Evolutionary conservation across 2,329 filamentous ascomycete genomes (phyloP).

Genomic region (Colletotrichum brevisporum): DNA sequence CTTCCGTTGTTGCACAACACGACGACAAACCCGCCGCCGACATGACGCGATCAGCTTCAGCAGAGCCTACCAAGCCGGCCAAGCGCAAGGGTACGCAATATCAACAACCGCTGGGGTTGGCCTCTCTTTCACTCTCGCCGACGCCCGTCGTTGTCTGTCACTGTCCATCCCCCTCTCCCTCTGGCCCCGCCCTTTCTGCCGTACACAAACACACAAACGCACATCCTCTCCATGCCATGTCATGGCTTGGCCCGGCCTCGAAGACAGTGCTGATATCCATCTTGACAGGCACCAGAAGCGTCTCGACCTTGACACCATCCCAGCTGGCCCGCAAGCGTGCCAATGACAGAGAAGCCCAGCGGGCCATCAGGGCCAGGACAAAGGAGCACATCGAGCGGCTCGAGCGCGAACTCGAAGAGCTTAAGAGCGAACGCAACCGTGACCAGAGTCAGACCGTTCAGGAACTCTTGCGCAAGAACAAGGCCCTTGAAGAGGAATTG

Average conservation of each 20-base stretch:
- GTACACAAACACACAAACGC: no score
- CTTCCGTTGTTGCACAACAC: conserved; percentile 35
- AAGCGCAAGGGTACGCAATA: conserved; percentile 62
- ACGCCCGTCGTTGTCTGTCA: conserved; percentile 12
- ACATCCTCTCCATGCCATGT: no score
- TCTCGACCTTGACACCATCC: conserved; percentile 88
- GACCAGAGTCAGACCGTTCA: conserved; percentile 67
- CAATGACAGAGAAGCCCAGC: conserved; percentile 92
- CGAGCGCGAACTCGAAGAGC: conserved; percentile 81
- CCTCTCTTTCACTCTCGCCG: no score
- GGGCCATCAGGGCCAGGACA: conserved; percentile 87
- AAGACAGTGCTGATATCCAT: conserved; percentile 13
- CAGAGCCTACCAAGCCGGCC: conserved; percentile 58
- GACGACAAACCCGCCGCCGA: conserved; percentile 35
- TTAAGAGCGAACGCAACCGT: conserved; percentile 66
- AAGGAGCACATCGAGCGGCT: conserved; percentile 87
- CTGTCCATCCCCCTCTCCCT: conserved; percentile 21
- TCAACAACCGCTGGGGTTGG: neutral
- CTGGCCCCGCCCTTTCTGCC: conserved; percentile 6
- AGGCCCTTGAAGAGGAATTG: conserved; percentile 68
- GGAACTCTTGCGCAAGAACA: conserved; percentile 66
- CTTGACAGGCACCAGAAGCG: conserved; percentile 75
- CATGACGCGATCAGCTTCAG: conserved; percentile 60
- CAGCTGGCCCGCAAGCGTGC: conserved; percentile 92
- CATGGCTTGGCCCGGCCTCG: neutral